phyloP scores from a whole-genome alignment of 1,284 basidiomycete genomes.

The Xerocomus subilludens region DNA sequence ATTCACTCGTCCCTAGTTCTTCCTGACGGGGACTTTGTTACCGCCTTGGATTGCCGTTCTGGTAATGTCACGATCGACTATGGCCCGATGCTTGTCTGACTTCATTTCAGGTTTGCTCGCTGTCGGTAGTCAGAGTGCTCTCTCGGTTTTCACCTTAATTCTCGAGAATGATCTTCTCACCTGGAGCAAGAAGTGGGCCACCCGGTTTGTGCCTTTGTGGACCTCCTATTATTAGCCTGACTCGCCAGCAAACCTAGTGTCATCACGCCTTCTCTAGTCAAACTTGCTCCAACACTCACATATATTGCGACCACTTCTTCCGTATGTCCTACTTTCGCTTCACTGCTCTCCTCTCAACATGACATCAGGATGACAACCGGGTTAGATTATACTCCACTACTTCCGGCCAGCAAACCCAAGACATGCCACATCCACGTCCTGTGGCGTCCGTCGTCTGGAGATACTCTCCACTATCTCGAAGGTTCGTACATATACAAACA shows the following conservation, averaged over 20 bases:
- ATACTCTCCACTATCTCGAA: slow-evolving; percentile 69
- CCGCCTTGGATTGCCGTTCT: slow-evolving; percentile 74
- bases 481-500: slow-evolving; percentile 58
- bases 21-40: slow-evolving; percentile 64
- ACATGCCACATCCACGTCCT: slow-evolving; percentile 73
- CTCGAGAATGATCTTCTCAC: slow-evolving; percentile 82
- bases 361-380: slow-evolving; percentile 64
- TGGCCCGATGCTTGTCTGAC: slow-evolving; percentile 22
- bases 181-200: slow-evolving; percentile 80
- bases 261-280: slow-evolving; percentile 62
- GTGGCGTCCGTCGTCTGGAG: slow-evolving; percentile 76
- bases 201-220: slow-evolving; percentile 59
- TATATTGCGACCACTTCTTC: slow-evolving; percentile 73
- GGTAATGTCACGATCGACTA: slow-evolving; percentile 57
- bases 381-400: slow-evolving; percentile 78
- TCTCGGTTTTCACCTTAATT: slow-evolving; percentile 78
- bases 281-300: slow-evolving; percentile 79
- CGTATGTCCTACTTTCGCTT: slow-evolving; percentile 55
- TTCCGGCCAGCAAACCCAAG: slow-evolving; percentile 73
- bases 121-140: slow-evolving; percentile 66
- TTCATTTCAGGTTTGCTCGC: slow-evolving; percentile 71
- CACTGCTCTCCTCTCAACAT: slow-evolving; percentile 23
- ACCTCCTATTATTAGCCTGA: slow-evolving; percentile 26
- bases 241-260: slow-evolving; percentile 53
- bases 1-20: slow-evolving; percentile 81